phyloP scores from a whole-genome alignment of 208 protist species.

The Blechomonas ayalai region DNA sequence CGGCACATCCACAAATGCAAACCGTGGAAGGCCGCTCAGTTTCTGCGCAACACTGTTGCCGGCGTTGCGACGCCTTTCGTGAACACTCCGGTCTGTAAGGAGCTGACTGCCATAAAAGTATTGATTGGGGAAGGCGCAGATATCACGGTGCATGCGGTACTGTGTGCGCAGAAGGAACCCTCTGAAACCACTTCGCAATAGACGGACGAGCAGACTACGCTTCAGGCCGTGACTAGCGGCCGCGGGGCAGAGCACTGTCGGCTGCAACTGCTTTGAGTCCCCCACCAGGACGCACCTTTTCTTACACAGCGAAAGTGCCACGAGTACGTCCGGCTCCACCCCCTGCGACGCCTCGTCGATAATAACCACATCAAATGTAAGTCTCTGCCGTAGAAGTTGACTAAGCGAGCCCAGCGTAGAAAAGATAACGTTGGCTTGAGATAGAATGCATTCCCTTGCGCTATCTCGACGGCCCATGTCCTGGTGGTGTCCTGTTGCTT shows the following conservation, averaged over 20 bases:
- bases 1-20: constrained; percentile 67
- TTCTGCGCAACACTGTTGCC: constrained; percentile 3
- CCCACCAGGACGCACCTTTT: constrained; percentile 72
- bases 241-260: constrained; percentile 65
- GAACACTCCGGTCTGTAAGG: constrained; percentile 31
- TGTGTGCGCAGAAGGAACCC: constrained; percentile 74
- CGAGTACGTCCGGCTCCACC: constrained; percentile 79
- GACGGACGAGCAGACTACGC: constrained; percentile 65
- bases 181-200: constrained; percentile 47
- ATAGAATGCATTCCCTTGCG: background rate
- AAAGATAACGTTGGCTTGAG: constrained; percentile 31
- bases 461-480: background rate
- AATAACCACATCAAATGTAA: constrained; percentile 75
- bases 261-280: constrained; percentile 87
- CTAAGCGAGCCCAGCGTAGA: constrained; percentile 80
- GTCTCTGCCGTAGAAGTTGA: constrained; percentile 27
- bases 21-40: constrained; percentile 26
- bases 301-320: constrained; percentile 51
- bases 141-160: constrained; percentile 89
- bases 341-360: constrained; percentile 91
- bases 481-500: too few relatives aligned
- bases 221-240: constrained; percentile 47
- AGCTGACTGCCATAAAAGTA: constrained; percentile 75
- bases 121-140: constrained; percentile 75
- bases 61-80: background rate